Conservation (phyloP, 768 basidiomycete genomes). For the Pisolithus marmoratus region DNA sequence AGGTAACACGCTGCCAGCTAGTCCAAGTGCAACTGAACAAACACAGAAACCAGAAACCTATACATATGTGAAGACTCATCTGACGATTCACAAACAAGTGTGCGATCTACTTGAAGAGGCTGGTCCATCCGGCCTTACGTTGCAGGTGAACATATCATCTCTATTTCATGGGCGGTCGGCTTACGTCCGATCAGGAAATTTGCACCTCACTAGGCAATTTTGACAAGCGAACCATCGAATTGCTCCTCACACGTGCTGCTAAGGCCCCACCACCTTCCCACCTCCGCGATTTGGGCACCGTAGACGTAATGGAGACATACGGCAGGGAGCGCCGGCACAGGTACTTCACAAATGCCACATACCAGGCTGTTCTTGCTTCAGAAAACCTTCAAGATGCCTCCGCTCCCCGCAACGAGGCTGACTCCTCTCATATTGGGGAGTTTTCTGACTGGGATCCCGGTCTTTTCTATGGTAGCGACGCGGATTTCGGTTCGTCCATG, state of each 20-base stretch:
- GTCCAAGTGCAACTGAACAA: background rate
- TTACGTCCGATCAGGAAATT: slow-evolving; percentile 46
- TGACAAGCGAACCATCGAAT: slow-evolving; percentile 78
- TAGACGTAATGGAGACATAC: slow-evolving; percentile 70
- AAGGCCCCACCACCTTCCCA: slow-evolving; percentile 62
- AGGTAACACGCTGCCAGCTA: slow-evolving; percentile 14
- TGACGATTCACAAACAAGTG: slow-evolving; percentile 76
- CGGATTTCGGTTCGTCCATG: slow-evolving; percentile 45
- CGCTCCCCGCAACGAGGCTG: slow-evolving; percentile 38
- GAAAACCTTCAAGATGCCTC: slow-evolving; percentile 58
- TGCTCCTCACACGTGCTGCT: slow-evolving; percentile 67
- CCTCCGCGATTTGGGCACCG: slow-evolving; percentile 64
- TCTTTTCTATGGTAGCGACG: slow-evolving; percentile 50
- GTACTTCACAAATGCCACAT: slow-evolving; percentile 73
- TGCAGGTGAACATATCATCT: slow-evolving; percentile 44
- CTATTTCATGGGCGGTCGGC: background rate
- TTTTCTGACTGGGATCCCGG: slow-evolving; percentile 42
- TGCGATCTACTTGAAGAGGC: slow-evolving; percentile 66
- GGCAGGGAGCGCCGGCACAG: slow-evolving; percentile 85
- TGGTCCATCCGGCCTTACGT: slow-evolving; percentile 63
- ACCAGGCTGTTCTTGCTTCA: slow-evolving; percentile 51
- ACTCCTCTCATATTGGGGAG: slow-evolving; percentile 47
- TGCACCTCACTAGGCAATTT: slow-evolving; percentile 58
- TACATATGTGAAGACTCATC: slow-evolving; percentile 47
- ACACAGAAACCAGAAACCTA: slow-evolving; percentile 22